Evolutionary conservation across 2,329 filamentous ascomycete species (phyloP).

Genomic region (Neofusicoccum umdonicola): DNA sequence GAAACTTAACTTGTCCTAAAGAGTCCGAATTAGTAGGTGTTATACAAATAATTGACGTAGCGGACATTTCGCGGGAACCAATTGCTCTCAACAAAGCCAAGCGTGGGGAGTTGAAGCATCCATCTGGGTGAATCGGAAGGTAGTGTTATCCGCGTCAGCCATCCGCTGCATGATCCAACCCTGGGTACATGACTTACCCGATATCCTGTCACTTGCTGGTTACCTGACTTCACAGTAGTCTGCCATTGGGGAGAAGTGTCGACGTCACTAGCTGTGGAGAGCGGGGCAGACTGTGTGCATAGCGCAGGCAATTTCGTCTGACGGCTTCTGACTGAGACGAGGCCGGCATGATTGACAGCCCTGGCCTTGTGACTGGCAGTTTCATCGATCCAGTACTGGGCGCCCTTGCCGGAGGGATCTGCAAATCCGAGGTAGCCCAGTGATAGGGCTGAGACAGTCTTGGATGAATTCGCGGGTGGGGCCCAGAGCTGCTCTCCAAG

Average conservation of each 20-base stretch:
- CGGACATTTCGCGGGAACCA: no score
- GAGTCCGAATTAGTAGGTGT: conserved; percentile 20
- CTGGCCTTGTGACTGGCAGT: neutral
- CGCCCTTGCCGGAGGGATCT: neutral
- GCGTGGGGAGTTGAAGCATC: no score
- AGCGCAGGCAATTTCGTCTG: conserved; percentile 21
- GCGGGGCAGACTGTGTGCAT: conserved; percentile 25
- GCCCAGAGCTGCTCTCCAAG: conserved; percentile 20
- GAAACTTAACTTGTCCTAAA: conserved; percentile 45
- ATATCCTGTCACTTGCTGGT: conserved; percentile 22
- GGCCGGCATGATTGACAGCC: conserved; percentile 6
- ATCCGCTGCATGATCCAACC: no score
- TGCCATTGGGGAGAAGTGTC: conserved; percentile 22
- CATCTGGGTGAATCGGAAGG: no score
- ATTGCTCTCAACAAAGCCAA: no score
- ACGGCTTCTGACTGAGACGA: conserved; percentile 1
- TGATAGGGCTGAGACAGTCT: neutral
- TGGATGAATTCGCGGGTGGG: neutral
- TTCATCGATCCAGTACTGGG: conserved; percentile 19
- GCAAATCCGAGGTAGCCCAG: conserved; percentile 17
- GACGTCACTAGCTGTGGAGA: conserved; percentile 20
- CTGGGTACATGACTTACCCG: neutral
- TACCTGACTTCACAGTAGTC: conserved; percentile 21
- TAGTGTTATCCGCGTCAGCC: no score
- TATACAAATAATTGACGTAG: no score